Percentiles rank a stretch among this genome's conserved stretches.
Evolutionary conservation across 139 green algal species (phyloP).

Genomic region (Picochlorum sp.): DNA sequence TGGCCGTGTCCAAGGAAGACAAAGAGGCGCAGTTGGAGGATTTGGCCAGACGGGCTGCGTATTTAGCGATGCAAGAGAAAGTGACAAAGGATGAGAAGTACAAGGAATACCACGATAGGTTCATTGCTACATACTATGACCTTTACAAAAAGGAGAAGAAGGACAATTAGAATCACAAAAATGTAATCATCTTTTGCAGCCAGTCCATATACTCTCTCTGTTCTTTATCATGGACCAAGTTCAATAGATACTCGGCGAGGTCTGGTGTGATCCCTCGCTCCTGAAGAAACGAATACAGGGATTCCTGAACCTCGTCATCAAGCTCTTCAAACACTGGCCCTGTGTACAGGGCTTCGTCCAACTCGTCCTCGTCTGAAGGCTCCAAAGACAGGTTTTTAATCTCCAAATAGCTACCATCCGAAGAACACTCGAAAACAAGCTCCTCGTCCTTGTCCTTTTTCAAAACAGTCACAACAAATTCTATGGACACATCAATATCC

Average conservation of each 20-base stretch:
- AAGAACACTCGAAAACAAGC: conserved; percentile 57
- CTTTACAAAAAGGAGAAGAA: conserved; percentile 4
- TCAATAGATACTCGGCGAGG: conserved; percentile 53
- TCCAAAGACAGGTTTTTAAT: conserved; percentile 42
- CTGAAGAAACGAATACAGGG: conserved; percentile 54
- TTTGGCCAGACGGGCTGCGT: conserved; percentile 3
- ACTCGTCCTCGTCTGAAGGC: conserved; percentile 3
- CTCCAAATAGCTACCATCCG: conserved; percentile 45
- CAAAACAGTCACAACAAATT: conserved; percentile 41
- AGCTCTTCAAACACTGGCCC: conserved; percentile 67
- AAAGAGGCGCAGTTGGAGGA: conserved; percentile 9
- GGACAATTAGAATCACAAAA: conserved; percentile 25
- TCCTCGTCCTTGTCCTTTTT: conserved; percentile 28
- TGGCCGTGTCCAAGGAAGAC: neutral
- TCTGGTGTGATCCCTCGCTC: conserved; percentile 49
- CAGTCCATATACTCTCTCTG: conserved; percentile 66
- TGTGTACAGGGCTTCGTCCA: conserved; percentile 35
- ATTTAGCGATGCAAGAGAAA: neutral
- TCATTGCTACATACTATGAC: conserved; percentile 1
- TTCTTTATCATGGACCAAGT: conserved; percentile 67
- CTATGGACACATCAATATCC: conserved; percentile 29
- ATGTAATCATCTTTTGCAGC: conserved; percentile 46
- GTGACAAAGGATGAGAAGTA: conserved; percentile 4
- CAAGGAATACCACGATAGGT: conserved; percentile 11
- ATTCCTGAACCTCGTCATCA: conserved; percentile 62